These are phyloP conservation scores for Myxozyma mucilagina DNA, from an alignment of 805 yeast genomes.

Conservation along the genomic window DNA sequence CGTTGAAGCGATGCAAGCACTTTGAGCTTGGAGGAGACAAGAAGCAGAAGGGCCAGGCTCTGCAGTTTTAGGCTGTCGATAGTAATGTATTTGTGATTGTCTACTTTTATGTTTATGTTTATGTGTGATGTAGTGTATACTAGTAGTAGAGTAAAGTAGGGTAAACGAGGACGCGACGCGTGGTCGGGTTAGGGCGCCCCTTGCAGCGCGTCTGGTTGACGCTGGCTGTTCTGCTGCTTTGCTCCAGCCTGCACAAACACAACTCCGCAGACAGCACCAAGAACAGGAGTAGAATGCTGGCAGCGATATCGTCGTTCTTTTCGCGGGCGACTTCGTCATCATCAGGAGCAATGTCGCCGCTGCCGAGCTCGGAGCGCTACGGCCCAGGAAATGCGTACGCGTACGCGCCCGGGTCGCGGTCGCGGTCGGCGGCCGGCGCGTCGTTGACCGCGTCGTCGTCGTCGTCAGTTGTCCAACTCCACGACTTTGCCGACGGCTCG, in stretches of 20 bases:
- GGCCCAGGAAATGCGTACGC: too few relatives aligned
- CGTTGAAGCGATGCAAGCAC: constrained; percentile 99
- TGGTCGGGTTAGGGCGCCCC: too few relatives aligned
- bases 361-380: too few relatives aligned
- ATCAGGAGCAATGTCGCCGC: too few relatives aligned
- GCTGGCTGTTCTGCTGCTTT: too few relatives aligned
- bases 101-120: not conserved
- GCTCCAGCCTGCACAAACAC: too few relatives aligned
- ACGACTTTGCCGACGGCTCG: constrained; percentile 58
- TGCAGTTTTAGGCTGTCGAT: constrained; percentile 71
- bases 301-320: constrained; percentile 8
- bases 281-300: too few relatives aligned
- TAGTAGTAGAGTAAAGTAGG: not conserved
- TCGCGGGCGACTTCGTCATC: constrained; percentile 4
- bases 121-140: not conserved
- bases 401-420: not conserved
- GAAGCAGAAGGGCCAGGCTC: constrained; percentile 99
- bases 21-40: constrained; percentile 99
- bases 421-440: not conserved
- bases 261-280: too few relatives aligned
- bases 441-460: constrained; percentile 11
- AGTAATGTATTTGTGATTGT: not conserved
- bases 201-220: too few relatives aligned
- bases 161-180: too few relatives aligned
- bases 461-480: constrained; percentile 44